Evolutionary conservation across 306 rosid genomes (phyloP), one percentile per base, ranked within the genome.

Genomic region (Rosa persica): DNA sequence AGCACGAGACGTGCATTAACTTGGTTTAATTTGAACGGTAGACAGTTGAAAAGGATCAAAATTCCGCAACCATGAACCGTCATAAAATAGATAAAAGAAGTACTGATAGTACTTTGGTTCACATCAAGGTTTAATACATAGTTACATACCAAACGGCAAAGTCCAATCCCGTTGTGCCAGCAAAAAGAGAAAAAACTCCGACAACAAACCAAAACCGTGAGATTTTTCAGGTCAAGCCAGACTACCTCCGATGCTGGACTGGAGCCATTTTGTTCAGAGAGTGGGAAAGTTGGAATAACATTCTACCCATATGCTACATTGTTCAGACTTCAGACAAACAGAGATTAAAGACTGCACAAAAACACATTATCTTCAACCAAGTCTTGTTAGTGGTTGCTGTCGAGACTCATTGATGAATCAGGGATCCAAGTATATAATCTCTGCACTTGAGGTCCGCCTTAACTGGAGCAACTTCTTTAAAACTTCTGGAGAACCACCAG

Each of bases 361-460:
- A 16, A 51, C n/a, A 51, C 40, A 46, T 46, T 12, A 46, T 46
- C 49, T 46, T 46, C 15, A 46, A 46, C 15, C 49, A 46, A 44
- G 48, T 44, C 48, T 10, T 44, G 2, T 44, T 44, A 44, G 48
- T 10, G 12, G 48, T 44, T 44, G 48, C 48, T 8, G 48, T 10
- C 12, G 3, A 44, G 25, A 25, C 46, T 23, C 20, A 12, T 13
- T 12, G 74, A 69, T 69, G 12, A 69, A 74, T 80, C 57, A 87
- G 7, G 49, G 49, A 10, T 88, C 92, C 60, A 57, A 22, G 74
- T 78, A 89, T 72, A 87, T 46, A 51, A 89, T 81, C 80, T 87
- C 90, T 52, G 89, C 88, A 49, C 40, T 80, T 5, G 93, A 91
- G 54, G 76, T 66, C 80, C 91, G 81, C 81, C 85, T 79, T 44